Conservation (phyloP, 192 early-diverging fungal species). For the Mortierella antarctica region DNA sequence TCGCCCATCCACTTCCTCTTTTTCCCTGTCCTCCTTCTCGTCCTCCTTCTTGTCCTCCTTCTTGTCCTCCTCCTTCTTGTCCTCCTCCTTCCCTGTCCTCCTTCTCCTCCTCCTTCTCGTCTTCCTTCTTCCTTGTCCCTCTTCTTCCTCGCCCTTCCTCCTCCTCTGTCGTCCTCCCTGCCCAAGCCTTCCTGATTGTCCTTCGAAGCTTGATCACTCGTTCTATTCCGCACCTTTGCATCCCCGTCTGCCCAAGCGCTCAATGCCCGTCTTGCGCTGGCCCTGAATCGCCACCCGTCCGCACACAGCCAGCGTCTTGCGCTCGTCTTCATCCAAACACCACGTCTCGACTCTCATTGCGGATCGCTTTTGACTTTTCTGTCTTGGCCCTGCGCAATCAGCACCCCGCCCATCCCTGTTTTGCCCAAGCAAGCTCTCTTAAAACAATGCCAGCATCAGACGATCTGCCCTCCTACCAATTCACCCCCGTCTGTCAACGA, state of each 20-base stretch:
- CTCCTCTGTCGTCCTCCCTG: background rate
- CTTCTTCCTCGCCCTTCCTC: background rate
- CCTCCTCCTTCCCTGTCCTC: background rate
- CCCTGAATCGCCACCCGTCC: background rate
- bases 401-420: background rate
- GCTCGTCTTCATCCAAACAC: conserved; percentile 7
- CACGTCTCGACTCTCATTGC: background rate
- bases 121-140: background rate
- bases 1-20: background rate
- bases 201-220: background rate
- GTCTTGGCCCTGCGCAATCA: background rate
- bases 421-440: background rate
- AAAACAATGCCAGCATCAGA: conserved; percentile 41
- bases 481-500: conserved; percentile 53
- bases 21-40: background rate
- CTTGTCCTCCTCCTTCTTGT: background rate
- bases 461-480: conserved; percentile 46
- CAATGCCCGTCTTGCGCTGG: no score
- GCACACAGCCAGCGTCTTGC: conserved; percentile 53
- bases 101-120: background rate
- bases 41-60: background rate
- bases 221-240: no score
- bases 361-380: background rate
- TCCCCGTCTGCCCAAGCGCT: no score
- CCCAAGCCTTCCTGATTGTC: background rate